Evolutionary conservation across 805 yeast species (phyloP), one percentile per base, ranked within the genome.

Genomic region (Hanseniaspora lachancei): DNA sequence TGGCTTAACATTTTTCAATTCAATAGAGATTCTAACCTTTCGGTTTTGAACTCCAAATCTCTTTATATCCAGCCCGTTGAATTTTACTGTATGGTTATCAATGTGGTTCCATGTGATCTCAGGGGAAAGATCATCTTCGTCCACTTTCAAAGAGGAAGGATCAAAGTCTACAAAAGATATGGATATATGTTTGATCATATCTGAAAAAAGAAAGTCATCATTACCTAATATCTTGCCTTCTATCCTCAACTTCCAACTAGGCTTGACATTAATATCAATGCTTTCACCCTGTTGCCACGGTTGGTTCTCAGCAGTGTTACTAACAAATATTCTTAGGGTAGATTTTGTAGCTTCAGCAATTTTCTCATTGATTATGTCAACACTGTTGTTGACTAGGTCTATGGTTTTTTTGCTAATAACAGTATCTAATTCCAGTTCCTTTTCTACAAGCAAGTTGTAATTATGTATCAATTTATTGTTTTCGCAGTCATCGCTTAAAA

Each of bases 71-170:
- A 93, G 70, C 1, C 95, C 97, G 68, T 93, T 97, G 66, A 91
- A 91, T 54, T 81, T 79, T 0, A 76, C 77, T 59, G 62, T 50
- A 16, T 72, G 66, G 57, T 68, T 65, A 41, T 68, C 68, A 5
- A 75, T 69, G 57, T 84, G 89, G 68, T 89, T 89, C 98, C 98
- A 93, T 68, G 93, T 97, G 46, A 91, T 79, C 15, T 84, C 64
- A 67, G 64, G 66, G 34, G 73, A 62, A 59, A 63, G 67, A 27
- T 71, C 63, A 20, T 70, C 71, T 18, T 64, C 66, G 49, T 55
- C 46, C 54, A 54, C 55, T 54, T 60, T 66, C 58, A 47, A n/a
- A 64, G 66, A 60, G 69, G 71, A 42, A 72, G 71, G 21, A 70
- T 61, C 51, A 15, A 57, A 46, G 12, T 53, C 47, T 32, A 60